phyloP scores from a whole-genome alignment of 768 basidiomycete species.

The Termitomyces sp. region DNA sequence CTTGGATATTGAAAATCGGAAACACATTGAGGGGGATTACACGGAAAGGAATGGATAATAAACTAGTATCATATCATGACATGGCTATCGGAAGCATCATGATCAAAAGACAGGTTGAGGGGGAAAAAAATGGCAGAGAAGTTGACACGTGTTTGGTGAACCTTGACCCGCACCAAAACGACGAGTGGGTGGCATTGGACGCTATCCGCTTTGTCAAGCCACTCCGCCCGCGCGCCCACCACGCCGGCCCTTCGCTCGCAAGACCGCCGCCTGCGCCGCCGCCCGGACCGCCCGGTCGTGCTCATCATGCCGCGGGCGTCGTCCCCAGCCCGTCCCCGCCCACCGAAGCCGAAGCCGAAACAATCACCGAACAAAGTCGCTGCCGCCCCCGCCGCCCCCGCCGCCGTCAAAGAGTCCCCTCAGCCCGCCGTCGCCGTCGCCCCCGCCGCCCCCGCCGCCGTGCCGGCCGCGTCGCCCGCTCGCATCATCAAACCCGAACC shows the following conservation, averaged over 20 bases:
- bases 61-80: no score
- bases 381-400: neutral
- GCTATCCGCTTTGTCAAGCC: no score
- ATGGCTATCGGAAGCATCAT: no score
- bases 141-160: slow-evolving; percentile 8
- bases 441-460: neutral
- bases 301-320: neutral
- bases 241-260: slow-evolving; percentile 11
- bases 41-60: no score
- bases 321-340: neutral
- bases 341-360: slow-evolving; percentile 1
- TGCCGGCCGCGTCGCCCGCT: neutral
- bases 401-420: neutral
- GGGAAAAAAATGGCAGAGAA: neutral
- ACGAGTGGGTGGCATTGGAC: no score
- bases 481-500: neutral
- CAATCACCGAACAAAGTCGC: neutral
- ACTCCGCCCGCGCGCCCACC: neutral
- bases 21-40: no score
- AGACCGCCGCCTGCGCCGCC: slow-evolving; percentile 8
- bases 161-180: neutral
- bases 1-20: no score
- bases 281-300: slow-evolving; percentile 5
- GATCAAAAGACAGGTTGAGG: neutral
- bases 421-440: no score